Percentiles rank a stretch among this genome's conserved stretches.
phyloP scores from a whole-genome alignment of 352 stramenopile genomes.

The Phytophthora rubi region DNA sequence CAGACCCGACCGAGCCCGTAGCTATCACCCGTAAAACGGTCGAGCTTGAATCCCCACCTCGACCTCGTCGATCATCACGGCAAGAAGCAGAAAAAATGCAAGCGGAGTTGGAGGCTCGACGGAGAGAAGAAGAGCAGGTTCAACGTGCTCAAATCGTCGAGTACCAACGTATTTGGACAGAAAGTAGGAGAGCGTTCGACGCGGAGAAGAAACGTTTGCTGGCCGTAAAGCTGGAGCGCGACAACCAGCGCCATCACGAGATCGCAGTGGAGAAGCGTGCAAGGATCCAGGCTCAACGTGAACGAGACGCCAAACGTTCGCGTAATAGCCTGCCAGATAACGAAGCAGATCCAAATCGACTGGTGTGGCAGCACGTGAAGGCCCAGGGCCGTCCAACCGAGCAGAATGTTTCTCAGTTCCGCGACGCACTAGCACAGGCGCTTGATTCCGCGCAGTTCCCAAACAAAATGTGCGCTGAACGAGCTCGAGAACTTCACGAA shows the following conservation, averaged over 20 bases:
- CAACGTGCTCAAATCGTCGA: conserved; percentile 25
- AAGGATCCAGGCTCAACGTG: conserved; percentile 15
- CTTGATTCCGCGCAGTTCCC: conserved; percentile 23
- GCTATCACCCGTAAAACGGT: conserved; percentile 38
- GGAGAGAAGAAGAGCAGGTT: conserved; percentile 20
- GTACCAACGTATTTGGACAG: conserved; percentile 26
- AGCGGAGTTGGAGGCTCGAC: conserved; percentile 8
- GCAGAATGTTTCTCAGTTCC: conserved; percentile 17
- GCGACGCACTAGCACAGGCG: conserved; percentile 19
- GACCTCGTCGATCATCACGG: conserved; percentile 6
- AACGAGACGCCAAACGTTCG: conserved; percentile 21
- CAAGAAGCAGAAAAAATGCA: conserved; percentile 11
- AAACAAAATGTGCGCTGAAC: conserved; percentile 28
- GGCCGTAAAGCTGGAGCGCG: conserved; percentile 12
- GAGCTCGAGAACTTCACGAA: conserved; percentile 32
- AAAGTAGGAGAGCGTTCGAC: conserved; percentile 25
- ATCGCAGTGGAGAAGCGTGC: conserved; percentile 20
- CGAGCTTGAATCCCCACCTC: conserved; percentile 19
- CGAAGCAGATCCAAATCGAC: conserved; percentile 1
- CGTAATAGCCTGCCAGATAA: neutral
- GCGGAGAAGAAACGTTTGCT: conserved; percentile 22
- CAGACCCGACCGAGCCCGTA: neutral
- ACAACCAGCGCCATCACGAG: conserved; percentile 25
- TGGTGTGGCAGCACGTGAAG: conserved; percentile 38
- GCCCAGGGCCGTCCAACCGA: conserved; percentile 13